Evolutionary conservation across 257 asterid species (phyloP).

Genomic region (Nicotiana otophora): DNA sequence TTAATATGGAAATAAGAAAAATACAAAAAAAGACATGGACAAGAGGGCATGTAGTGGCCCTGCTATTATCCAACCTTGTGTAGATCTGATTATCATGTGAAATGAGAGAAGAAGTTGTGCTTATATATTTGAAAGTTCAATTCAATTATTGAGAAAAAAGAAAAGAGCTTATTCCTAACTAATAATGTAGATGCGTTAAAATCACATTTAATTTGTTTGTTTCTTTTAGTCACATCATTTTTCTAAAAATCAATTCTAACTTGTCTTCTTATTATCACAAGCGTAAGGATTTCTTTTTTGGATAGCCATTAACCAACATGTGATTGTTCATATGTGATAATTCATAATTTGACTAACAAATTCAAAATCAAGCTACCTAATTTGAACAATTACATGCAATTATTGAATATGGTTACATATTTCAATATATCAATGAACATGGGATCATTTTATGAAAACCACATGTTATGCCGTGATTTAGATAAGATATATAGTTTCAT

Average conservation of each 20-base stretch:
- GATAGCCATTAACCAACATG: not conserved
- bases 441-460: not conserved
- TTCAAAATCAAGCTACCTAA: not conserved
- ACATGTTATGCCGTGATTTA: not conserved
- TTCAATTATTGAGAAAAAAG: not conserved
- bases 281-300: not conserved
- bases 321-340: not conserved
- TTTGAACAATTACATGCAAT: not conserved
- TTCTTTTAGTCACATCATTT: not conserved
- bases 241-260: not conserved
- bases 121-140: not conserved
- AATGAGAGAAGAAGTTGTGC: slow-evolving; percentile 9
- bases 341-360: not conserved
- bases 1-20: not conserved
- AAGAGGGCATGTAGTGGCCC: slow-evolving; percentile 14
- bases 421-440: not conserved
- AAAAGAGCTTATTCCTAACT: not conserved
- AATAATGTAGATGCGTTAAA: not conserved
- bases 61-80: not conserved
- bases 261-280: not conserved
- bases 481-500: not conserved
- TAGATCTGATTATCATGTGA: slow-evolving; percentile 19
- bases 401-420: not conserved
- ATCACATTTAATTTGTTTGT: not conserved
- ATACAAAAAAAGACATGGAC: not conserved